phyloP scores from a whole-genome alignment of 768 basidiomycete species.

The Auricularia auricula-judae region DNA sequence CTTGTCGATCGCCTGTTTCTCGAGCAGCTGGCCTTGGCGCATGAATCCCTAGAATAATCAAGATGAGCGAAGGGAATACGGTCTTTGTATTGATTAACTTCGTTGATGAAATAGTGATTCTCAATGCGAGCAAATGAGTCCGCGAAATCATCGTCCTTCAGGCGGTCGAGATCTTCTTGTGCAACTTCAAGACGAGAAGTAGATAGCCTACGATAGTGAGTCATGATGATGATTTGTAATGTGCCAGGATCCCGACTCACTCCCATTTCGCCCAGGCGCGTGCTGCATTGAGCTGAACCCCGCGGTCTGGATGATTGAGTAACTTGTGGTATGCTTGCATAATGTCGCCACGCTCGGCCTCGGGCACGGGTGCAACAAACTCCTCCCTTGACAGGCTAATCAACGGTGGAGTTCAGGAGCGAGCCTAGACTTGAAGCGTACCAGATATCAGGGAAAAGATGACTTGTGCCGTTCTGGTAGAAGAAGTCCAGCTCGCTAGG shows the following conservation, averaged over 20 bases:
- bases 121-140: conserved; percentile 81
- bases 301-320: conserved; percentile 61
- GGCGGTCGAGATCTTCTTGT: conserved; percentile 52
- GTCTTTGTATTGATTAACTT: conserved; percentile 30
- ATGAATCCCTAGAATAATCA: conserved; percentile 53
- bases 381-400: conserved; percentile 50
- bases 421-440: conserved; percentile 18
- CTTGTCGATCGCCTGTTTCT: conserved; percentile 75
- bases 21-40: conserved; percentile 79
- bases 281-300: conserved; percentile 54
- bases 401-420: not conserved
- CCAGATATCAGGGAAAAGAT: conserved; percentile 86
- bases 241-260: conserved; percentile 33
- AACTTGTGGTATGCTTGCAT: conserved; percentile 75
- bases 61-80: conserved; percentile 1
- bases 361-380: conserved; percentile 71
- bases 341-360: conserved; percentile 67
- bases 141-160: conserved; percentile 64
- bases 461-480: conserved; percentile 78
- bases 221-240: not conserved
- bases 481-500: conserved; percentile 76
- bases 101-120: conserved; percentile 84
- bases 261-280: conserved; percentile 89
- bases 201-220: conserved; percentile 46
- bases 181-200: conserved; percentile 69